These are phyloP conservation scores for Excoecaria cochinchinensis DNA, from an alignment of 345 rosid species.

Conservation along the genomic window DNA sequence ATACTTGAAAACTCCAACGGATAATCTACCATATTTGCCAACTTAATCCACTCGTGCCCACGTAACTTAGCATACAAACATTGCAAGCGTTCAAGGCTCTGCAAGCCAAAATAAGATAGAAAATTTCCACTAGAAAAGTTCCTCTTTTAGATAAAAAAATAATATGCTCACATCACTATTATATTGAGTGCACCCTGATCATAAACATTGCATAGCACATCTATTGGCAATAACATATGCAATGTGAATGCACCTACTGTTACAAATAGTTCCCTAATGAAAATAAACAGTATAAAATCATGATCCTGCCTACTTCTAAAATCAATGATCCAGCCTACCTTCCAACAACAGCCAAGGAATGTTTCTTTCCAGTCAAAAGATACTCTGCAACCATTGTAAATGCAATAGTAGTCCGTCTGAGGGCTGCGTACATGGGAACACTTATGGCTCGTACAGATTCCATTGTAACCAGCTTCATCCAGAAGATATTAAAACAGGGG, in stretches of 20 bases:
- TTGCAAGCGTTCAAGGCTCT: background rate
- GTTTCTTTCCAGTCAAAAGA: conserved; percentile 25
- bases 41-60: background rate
- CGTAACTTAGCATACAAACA: background rate
- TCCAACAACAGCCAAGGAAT: conserved; percentile 27
- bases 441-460: conserved; percentile 32
- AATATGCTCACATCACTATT: background rate
- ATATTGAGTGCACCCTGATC: background rate
- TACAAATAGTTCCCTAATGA: background rate
- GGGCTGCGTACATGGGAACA: conserved; percentile 33
- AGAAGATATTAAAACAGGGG: background rate
- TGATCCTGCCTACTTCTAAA: background rate
- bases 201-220: background rate
- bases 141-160: background rate
- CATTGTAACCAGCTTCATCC: conserved; percentile 28
- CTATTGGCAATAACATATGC: background rate
- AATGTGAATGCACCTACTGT: background rate
- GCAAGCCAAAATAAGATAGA: background rate
- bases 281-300: too few relatives aligned
- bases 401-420: conserved; percentile 32
- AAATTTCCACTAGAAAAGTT: background rate
- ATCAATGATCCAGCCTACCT: conserved; percentile 21
- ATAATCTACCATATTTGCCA: too few relatives aligned
- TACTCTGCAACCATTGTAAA: conserved; percentile 34
- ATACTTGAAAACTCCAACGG: background rate